Percentiles rank a stretch among this genome's conserved stretches.
Conservation (phyloP, 441 rosid genomes). For the Aquilaria agallochum region DNA sequence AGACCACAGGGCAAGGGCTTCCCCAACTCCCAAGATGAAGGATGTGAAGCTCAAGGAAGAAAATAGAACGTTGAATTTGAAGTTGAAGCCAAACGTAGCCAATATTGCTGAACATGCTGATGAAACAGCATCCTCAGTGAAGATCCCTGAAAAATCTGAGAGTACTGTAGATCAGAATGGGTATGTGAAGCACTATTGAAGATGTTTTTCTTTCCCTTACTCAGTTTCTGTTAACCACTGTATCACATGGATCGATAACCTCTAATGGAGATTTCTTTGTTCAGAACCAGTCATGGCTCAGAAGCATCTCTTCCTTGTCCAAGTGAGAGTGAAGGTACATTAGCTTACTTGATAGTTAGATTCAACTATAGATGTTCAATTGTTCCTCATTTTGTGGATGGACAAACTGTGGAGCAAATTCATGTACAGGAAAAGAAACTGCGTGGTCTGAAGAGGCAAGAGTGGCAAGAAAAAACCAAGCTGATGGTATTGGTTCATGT, state of each 20-base stretch:
- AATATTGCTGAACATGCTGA: constrained; percentile 19
- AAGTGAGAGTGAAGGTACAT: constrained; percentile 23
- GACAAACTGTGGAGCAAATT: neutral
- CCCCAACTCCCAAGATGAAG: constrained; percentile 18
- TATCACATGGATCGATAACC: too few relatives aligned
- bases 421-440: constrained; percentile 11
- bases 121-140: constrained; percentile 35
- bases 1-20: constrained; percentile 19
- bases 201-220: constrained; percentile 1
- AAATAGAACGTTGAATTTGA: constrained; percentile 9
- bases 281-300: constrained; percentile 20
- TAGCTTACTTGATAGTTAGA: neutral
- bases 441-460: constrained; percentile 9
- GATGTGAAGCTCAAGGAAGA: constrained; percentile 23
- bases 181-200: constrained; percentile 30
- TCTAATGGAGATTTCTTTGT: neutral
- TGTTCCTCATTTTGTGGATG: neutral
- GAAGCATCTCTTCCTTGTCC: constrained; percentile 18
- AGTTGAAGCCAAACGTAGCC: constrained; percentile 13
- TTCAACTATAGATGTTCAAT: neutral
- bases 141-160: constrained; percentile 29
- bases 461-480: constrained; percentile 3
- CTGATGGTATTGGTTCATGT: constrained; percentile 11
- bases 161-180: constrained; percentile 25
- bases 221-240: too few relatives aligned